Conservation (phyloP, 768 basidiomycete species). For the Lentinula sp. region DNA sequence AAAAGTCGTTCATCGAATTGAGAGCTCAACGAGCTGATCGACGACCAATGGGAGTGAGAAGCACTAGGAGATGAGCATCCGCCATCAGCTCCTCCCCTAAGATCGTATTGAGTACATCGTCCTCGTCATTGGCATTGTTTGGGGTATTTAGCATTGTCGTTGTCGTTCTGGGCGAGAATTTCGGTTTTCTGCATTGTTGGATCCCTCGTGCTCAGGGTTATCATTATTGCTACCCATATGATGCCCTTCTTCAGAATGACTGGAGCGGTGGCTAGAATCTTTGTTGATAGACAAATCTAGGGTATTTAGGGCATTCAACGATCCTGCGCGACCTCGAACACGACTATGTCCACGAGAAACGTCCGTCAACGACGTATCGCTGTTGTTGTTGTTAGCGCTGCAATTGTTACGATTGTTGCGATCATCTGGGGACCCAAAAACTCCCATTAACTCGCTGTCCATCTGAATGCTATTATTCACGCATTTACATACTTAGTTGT, state of each 20-base stretch:
- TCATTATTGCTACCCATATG: not conserved
- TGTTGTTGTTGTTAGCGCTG: not conserved
- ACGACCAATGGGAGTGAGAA: slow-evolving; percentile 53
- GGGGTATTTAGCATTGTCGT: not conserved
- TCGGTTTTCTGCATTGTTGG: slow-evolving; percentile 12
- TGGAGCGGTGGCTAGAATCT: not conserved
- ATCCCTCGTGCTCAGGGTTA: slow-evolving; percentile 16
- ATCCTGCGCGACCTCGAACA: not conserved
- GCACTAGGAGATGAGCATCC: slow-evolving; percentile 48
- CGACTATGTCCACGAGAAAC: not conserved
- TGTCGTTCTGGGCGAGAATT: not conserved
- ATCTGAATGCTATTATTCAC: not conserved
- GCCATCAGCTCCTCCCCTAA: slow-evolving; percentile 35
- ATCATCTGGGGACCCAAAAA: slow-evolving; percentile 22
- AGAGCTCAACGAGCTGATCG: slow-evolving; percentile 26
- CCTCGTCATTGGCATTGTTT: too few species aligned
- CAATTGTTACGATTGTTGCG: not conserved
- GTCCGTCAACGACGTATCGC: not conserved
- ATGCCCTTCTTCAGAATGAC: not conserved
- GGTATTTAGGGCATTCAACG: not conserved
- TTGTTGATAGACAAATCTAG: not conserved
- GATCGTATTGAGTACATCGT: not conserved
- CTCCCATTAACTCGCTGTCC: slow-evolving; percentile 31
- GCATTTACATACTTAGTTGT: too few species aligned
- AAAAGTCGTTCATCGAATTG: slow-evolving; percentile 29